Evolutionary conservation across 1,284 basidiomycete genomes (phyloP).

Genomic region (Tremellales sp.): DNA sequence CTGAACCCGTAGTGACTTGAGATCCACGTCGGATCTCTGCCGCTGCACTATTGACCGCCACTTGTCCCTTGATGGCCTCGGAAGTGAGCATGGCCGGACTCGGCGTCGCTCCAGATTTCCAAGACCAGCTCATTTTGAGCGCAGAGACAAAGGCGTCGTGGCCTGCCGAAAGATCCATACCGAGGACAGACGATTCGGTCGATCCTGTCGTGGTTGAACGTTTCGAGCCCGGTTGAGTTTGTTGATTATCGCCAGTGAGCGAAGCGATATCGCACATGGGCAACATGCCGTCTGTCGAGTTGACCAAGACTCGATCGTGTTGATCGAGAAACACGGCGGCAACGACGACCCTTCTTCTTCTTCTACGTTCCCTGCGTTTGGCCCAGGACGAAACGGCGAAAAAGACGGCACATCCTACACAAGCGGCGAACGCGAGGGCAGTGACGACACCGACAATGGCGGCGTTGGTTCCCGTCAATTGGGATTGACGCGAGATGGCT

Average conservation of each 20-base stretch:
- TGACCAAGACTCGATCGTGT: constrained; percentile 47
- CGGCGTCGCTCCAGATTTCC: constrained; percentile 37
- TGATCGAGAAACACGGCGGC: constrained; percentile 49
- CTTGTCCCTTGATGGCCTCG: constrained; percentile 1
- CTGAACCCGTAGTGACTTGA: constrained; percentile 13
- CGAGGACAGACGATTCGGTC: constrained; percentile 36
- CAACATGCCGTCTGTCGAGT: constrained; percentile 48
- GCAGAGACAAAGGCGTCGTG: constrained; percentile 51
- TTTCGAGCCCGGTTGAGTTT: constrained; percentile 2
- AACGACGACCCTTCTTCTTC: constrained; percentile 50
- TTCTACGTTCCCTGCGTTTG: constrained; percentile 37
- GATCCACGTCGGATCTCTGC: constrained; percentile 26
- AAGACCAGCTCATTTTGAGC: constrained; percentile 48
- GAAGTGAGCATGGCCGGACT: constrained; percentile 12
- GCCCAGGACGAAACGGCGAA: constrained; percentile 43
- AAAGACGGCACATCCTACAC: constrained; percentile 45
- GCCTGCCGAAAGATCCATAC: constrained; percentile 46
- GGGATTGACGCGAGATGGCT: constrained; percentile 15
- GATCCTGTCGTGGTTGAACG: constrained; percentile 7
- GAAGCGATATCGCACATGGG: constrained; percentile 50
- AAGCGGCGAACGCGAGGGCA: constrained; percentile 48
- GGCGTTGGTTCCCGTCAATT: constrained; percentile 37
- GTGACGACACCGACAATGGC: constrained; percentile 49
- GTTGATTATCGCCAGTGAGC: constrained; percentile 19
- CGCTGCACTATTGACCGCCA: background rate